These are phyloP conservation scores for Silene latifolia DNA, from an alignment of 148 eudicot species.

Conservation along the genomic window DNA sequence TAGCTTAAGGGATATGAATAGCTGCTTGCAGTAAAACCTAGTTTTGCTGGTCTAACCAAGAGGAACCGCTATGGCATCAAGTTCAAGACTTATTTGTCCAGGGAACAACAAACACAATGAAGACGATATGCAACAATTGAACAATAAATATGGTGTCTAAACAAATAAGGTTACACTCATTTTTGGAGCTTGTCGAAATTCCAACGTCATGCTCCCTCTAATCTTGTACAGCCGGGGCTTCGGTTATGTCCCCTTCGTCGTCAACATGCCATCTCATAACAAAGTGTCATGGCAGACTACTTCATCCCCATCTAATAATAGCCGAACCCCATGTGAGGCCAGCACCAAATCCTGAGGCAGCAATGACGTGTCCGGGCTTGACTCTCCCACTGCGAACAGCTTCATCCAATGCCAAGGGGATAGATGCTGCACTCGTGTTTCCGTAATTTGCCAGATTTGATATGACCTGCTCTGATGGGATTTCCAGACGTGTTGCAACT, in stretches of 20 bases:
- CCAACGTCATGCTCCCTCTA: constrained; percentile 4
- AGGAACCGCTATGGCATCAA: constrained; percentile 3
- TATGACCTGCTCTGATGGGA: constrained; percentile 74
- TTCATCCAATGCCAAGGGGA: constrained; percentile 91
- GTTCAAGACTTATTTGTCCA: constrained; percentile 13
- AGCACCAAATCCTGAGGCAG: constrained; percentile 92
- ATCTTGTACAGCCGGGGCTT: constrained; percentile 1
- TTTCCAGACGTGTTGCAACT: constrained; percentile 67
- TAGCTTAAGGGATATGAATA: too few relatives aligned
- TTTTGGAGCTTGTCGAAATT: constrained; percentile 9
- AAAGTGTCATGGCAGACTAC: not conserved
- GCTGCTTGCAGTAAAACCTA: too few relatives aligned
- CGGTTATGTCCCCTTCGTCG: not conserved
- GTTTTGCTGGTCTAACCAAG: too few relatives aligned
- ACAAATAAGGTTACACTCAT: not conserved
- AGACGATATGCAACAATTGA: constrained; percentile 6
- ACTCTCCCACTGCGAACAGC: constrained; percentile 85
- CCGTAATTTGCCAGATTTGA: constrained; percentile 91
- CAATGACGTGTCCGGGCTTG: constrained; percentile 70
- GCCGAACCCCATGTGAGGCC: constrained; percentile 98
- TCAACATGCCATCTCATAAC: not conserved
- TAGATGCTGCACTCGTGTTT: constrained; percentile 93
- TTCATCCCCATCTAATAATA: constrained; percentile 74
- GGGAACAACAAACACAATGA: constrained; percentile 11
- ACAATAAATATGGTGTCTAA: not conserved